Percentiles rank a stretch among this genome's conserved stretches.
phyloP scores from a whole-genome alignment of 495 filamentous ascomycete species.

The Letharia lupina region DNA sequence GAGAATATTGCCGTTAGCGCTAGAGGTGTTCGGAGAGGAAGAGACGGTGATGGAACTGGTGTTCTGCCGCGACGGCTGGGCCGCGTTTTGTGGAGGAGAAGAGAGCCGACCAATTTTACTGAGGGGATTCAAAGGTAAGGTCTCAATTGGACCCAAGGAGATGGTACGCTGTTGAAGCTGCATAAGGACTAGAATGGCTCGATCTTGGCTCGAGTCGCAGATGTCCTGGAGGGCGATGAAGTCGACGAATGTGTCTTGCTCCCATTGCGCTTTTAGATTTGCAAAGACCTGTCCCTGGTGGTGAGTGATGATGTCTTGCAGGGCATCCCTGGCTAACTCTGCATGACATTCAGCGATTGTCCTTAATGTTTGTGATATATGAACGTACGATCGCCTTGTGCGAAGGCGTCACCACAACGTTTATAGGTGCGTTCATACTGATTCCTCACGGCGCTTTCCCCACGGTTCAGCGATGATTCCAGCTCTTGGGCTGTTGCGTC shows the following conservation, averaged over 20 bases:
- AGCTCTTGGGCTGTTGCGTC: conserved; percentile 25
- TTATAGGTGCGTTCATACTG: conserved; percentile 30
- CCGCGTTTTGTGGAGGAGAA: not conserved
- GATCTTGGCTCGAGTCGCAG: conserved; percentile 23
- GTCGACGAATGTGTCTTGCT: conserved; percentile 33
- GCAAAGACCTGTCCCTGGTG: conserved; percentile 38
- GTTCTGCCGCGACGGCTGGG: not conserved
- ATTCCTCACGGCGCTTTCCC: conserved; percentile 26
- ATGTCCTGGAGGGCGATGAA: conserved; percentile 32
- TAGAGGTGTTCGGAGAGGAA: not conserved
- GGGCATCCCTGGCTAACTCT: conserved; percentile 31
- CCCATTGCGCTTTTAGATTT: conserved; percentile 34
- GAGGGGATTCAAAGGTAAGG: conserved; percentile 1
- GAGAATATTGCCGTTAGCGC: not conserved
- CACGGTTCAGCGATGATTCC: conserved; percentile 31
- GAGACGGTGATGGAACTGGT: not conserved
- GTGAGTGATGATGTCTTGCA: conserved; percentile 40
- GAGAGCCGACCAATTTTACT: not conserved
- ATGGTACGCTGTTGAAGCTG: conserved; percentile 25
- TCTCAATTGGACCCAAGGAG: conserved; percentile 18
- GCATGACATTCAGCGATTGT: not conserved
- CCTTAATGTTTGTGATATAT: not conserved
- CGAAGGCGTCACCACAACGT: conserved; percentile 30
- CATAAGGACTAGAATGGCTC: conserved; percentile 21
- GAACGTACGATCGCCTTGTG: conserved; percentile 35